These are phyloP conservation scores for Schwanniomyces vanrijiae DNA, from an alignment of 805 yeast genomes.

Conservation along the genomic window DNA sequence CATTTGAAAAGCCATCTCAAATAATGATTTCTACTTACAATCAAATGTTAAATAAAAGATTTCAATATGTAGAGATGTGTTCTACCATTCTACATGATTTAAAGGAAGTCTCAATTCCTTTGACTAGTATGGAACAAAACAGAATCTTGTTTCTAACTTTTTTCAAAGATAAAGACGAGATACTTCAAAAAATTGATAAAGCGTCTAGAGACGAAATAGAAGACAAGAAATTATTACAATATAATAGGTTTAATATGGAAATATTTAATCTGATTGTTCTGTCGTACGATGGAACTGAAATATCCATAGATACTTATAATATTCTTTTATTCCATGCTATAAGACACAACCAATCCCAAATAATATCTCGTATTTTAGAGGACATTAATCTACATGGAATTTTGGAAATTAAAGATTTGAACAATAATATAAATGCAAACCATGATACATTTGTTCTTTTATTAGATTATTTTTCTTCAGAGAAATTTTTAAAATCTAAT, in stretches of 20 bases:
- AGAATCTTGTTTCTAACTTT: constrained; percentile 27
- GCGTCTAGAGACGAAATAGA: constrained; percentile 2
- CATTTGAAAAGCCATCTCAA: background rate
- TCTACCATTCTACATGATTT: constrained; percentile 28
- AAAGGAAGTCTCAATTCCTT: constrained; percentile 21
- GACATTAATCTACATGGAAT: constrained; percentile 5
- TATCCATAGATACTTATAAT: constrained; percentile 20
- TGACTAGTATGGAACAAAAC: constrained; percentile 30
- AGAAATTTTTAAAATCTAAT: background rate
- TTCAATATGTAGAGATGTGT: constrained; percentile 18
- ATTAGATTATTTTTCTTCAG: constrained; percentile 12
- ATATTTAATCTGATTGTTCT: constrained; percentile 17
- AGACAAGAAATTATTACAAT: background rate
- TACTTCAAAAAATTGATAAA: constrained; percentile 13
- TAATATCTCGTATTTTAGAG: constrained; percentile 21
- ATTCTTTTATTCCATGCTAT: constrained; percentile 27
- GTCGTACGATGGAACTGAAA: constrained; percentile 9
- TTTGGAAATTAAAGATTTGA: background rate
- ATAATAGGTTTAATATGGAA: constrained; percentile 17
- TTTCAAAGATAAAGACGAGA: constrained; percentile 27
- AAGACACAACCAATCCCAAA: constrained; percentile 21
- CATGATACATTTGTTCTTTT: constrained; percentile 16
- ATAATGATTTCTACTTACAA: constrained; percentile 13
- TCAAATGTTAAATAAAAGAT: constrained; percentile 18
- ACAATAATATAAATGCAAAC: constrained; percentile 11